A percentile compares a stretch with the other conserved stretches of the same genome.
Evolutionary conservation across 2,329 filamentous ascomycete genomes (phyloP).

Genomic region (Penicillium expansum): DNA sequence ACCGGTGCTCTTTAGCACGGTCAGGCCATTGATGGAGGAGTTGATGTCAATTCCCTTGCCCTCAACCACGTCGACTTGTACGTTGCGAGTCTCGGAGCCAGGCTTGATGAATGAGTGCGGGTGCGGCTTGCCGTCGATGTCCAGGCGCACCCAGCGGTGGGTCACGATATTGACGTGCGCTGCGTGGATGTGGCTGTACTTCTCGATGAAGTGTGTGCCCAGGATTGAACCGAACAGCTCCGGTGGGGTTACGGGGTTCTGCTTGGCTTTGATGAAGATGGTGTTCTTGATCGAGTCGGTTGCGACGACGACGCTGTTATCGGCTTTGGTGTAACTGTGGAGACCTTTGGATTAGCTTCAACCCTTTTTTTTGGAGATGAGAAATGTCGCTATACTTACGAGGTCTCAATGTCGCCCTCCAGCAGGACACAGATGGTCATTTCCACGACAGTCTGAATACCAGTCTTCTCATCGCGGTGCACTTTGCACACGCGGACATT

Average conservation of each 20-base stretch:
- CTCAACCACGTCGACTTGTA: constrained; percentile 68
- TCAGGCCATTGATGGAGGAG: constrained; percentile 75
- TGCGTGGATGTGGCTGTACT: constrained; percentile 80
- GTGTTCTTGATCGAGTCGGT: constrained; percentile 99
- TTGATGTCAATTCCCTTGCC: constrained; percentile 69
- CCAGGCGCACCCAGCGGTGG: constrained; percentile 89
- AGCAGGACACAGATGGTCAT: constrained; percentile 93
- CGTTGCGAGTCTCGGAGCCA: constrained; percentile 80
- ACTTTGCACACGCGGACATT: constrained; percentile 98
- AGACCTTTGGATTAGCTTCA: constrained; percentile 6
- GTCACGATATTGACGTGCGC: constrained; percentile 79
- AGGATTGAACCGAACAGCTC: constrained; percentile 87
- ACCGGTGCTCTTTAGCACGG: constrained; percentile 93
- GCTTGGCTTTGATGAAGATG: constrained; percentile 90
- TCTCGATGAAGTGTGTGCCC: constrained; percentile 82
- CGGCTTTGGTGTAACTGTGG: constrained; percentile 79
- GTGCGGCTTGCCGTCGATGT: constrained; percentile 81
- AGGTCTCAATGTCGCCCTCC: constrained; percentile 85
- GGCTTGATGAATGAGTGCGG: constrained; percentile 94
- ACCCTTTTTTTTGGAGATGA: not conserved
- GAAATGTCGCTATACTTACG: constrained; percentile 51
- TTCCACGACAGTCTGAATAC: constrained; percentile 81
- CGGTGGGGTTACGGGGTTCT: constrained; percentile 85
- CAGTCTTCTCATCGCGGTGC: constrained; percentile 71
- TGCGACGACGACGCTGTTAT: constrained; percentile 93